Percentiles rank a stretch among this genome's conserved stretches.
Evolutionary conservation across 169 alveolate genomes (phyloP).

Genomic region (Eimeria maxima): DNA sequence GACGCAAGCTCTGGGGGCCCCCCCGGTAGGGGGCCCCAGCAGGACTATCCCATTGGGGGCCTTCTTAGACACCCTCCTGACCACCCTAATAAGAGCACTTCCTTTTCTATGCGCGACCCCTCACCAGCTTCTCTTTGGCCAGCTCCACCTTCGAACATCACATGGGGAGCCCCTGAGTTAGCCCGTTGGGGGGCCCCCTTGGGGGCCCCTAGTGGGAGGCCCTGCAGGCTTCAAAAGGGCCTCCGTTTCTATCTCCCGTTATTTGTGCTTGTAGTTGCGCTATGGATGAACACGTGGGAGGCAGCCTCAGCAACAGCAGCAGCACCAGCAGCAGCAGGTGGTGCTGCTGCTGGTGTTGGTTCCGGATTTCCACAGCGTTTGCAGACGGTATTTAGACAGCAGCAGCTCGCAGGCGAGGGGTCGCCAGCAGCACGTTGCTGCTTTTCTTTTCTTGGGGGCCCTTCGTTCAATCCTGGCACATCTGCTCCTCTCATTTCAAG

Average conservation of each 20-base stretch:
- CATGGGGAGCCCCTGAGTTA: not conserved
- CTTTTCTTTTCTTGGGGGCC: not conserved
- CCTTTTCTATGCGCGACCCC: not conserved
- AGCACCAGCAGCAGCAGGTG: too few species aligned
- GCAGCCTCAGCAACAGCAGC: too few species aligned
- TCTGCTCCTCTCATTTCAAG: not conserved
- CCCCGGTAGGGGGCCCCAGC: not conserved
- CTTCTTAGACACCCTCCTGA: not conserved
- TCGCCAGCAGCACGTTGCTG: slow-evolving; percentile 2
- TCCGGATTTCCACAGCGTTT: not conserved
- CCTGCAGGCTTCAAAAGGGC: not conserved
- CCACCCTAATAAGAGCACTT: not conserved
- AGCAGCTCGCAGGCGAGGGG: not conserved
- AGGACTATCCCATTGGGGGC: not conserved
- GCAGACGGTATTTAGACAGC: not conserved
- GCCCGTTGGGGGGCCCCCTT: not conserved
- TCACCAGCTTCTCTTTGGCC: not conserved
- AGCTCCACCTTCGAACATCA: not conserved
- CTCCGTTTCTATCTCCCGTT: not conserved
- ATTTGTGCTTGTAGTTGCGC: too few species aligned
- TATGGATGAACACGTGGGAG: not conserved
- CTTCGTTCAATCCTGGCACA: not conserved
- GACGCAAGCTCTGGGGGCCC: not conserved
- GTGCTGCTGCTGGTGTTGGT: slow-evolving; percentile 14
- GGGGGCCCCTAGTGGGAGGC: not conserved